Base-by-base conservation (phyloP, 2,329 filamentous ascomycete species). In the Aspergillus vadensis region DNA sequence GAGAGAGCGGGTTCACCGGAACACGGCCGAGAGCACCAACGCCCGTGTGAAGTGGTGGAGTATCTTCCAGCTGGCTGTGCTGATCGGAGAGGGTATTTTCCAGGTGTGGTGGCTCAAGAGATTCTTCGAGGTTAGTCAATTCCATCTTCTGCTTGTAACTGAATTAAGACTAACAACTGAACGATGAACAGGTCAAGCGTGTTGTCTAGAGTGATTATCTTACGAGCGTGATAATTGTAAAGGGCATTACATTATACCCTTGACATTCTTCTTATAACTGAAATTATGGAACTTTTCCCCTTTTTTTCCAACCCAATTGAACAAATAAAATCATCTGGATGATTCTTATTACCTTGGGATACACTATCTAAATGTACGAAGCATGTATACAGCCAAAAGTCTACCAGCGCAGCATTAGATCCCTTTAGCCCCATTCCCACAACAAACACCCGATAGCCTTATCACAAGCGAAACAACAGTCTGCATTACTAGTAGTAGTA, bases 31-130 rank as follows among this genome's bases (percentile, higher is more conserved):
- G 83, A 97, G 93, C 85, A 99, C 95, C 72, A 99, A 99, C 79
- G 86, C 88, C 69, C 86, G 95, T 68, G 95, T 99, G 76, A 99
- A 99, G 84, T 99, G 95, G 95, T 99, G 95, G 95, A 97, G 95
- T 79, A 86, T 98, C 70, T 98, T 98, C 79, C 93, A 99, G 80
- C 87, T 99, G 66, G 85, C 87, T 59, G 88, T 98, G 54, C 86
- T 99, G 65, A 84, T 96, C 67, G 92, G 90, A 71, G 92, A 98
- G 82, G 95, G 92, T 63, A 82, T 97, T 67, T 99, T 99, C 84
- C 95, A 99, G 82, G 94, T 99, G 67, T 99, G 95, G 94, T 99
- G 95, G 93, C 80, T 99, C 76, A 95, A 96, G 82, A 87, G 95
- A 74, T 99, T 99, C 85, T 97, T 97, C 75, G 93, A 97, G 88